A percentile compares a stretch with the other conserved stretches of the same genome.
phyloP scores from a whole-genome alignment of 83 land plant genomes.

The Isoetes engelmannii region DNA sequence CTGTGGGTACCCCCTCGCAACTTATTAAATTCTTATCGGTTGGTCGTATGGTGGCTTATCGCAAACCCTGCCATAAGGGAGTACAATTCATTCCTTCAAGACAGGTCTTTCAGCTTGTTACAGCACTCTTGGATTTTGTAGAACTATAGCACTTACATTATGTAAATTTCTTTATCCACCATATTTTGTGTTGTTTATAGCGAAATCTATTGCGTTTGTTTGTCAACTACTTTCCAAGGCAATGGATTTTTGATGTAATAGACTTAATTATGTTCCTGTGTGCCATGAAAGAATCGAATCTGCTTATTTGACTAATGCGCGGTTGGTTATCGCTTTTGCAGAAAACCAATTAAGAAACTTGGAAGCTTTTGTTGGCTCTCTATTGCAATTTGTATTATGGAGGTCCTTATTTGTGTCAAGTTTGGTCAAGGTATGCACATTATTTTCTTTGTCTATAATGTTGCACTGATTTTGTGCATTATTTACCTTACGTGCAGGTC shows the following conservation, averaged over 20 bases:
- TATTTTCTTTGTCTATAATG: background rate
- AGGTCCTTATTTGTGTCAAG: conserved; percentile 92
- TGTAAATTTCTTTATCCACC: too few relatives aligned
- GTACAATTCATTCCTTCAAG: conserved; percentile 84
- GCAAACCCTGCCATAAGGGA: conserved; percentile 96
- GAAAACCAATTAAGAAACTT: conserved; percentile 85
- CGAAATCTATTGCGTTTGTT: background rate
- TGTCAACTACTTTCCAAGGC: background rate
- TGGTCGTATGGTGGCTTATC: conserved; percentile 95
- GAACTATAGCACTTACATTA: too few relatives aligned
- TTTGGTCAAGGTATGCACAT: conserved; percentile 78
- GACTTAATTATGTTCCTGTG: background rate
- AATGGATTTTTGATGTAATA: background rate
- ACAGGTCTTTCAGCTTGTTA: conserved; percentile 42
- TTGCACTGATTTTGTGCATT: background rate
- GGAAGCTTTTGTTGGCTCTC: conserved; percentile 98
- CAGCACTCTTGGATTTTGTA: too few relatives aligned
- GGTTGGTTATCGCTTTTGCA: conserved; percentile 23
- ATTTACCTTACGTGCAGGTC: conserved; percentile 40
- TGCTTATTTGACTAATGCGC: too few relatives aligned
- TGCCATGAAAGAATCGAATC: background rate
- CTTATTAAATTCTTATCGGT: conserved; percentile 65
- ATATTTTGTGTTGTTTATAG: background rate
- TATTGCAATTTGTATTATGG: conserved; percentile 80
- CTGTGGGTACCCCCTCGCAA: conserved; percentile 96